Percentiles rank a stretch among this genome's conserved stretches.
Evolutionary conservation across 1,284 basidiomycete genomes (phyloP).

Genomic region (Fistulina hepatica): DNA sequence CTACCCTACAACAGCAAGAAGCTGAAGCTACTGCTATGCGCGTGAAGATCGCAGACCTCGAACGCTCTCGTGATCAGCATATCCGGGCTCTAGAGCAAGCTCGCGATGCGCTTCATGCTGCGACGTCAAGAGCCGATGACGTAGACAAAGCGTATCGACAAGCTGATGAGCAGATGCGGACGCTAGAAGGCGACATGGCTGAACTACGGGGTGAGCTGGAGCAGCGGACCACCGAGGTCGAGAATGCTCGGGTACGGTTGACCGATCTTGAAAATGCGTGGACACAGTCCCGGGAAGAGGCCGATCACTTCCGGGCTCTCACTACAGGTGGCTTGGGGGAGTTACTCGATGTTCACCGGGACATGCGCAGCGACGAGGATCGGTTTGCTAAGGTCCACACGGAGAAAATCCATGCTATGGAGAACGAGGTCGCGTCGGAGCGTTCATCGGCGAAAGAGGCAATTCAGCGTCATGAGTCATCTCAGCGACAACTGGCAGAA

Average conservation of each 20-base stretch:
- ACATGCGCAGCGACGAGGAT: slow-evolving; percentile 71
- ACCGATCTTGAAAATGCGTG: slow-evolving; percentile 77
- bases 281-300: slow-evolving; percentile 84
- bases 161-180: slow-evolving; percentile 52
- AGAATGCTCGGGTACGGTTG: slow-evolving; percentile 52
- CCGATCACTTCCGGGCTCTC: slow-evolving; percentile 72
- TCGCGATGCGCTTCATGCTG: slow-evolving; percentile 65
- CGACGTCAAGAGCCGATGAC: slow-evolving; percentile 72
- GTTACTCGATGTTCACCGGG: slow-evolving; percentile 74
- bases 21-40: slow-evolving; percentile 65
- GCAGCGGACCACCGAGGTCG: slow-evolving; percentile 57
- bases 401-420: slow-evolving; percentile 74
- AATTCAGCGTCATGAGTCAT: slow-evolving; percentile 57
- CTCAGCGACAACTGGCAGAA: slow-evolving; percentile 58
- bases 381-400: slow-evolving; percentile 60
- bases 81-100: slow-evolving; percentile 80
- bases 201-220: slow-evolving; percentile 77
- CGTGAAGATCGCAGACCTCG: slow-evolving; percentile 63
- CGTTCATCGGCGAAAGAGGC: slow-evolving; percentile 73
- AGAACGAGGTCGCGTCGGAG: slow-evolving; percentile 64
- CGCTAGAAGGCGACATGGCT: slow-evolving; percentile 64
- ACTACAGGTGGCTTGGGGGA: slow-evolving; percentile 80
- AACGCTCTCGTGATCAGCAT: slow-evolving; percentile 68
- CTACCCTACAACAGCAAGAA: slow-evolving; percentile 68
- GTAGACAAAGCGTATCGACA: slow-evolving; percentile 68